Evolutionary conservation across 176 grass and related monocot species (phyloP).

Genomic region (Musa beccarii): DNA sequence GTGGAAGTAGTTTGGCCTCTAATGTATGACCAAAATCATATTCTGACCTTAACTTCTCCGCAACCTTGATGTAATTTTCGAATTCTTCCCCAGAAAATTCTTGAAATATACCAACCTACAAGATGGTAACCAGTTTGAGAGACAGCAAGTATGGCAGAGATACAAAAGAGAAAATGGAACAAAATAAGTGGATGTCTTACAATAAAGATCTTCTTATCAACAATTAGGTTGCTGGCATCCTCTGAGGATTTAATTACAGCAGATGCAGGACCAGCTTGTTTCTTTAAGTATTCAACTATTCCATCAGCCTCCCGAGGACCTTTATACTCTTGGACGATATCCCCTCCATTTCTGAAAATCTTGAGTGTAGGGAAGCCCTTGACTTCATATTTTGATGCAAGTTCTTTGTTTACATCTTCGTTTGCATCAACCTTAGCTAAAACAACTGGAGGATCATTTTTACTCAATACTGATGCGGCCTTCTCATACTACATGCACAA

Average conservation of each 20-base stretch:
- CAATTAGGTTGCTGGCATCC: slow-evolving; percentile 24
- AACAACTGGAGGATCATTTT: slow-evolving; percentile 31
- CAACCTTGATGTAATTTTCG: slow-evolving; percentile 57
- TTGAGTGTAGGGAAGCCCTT: slow-evolving; percentile 53
- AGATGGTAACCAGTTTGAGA: not conserved
- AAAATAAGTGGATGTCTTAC: slow-evolving; percentile 35
- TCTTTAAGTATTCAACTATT: slow-evolving; percentile 69
- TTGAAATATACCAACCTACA: slow-evolving; percentile 73
- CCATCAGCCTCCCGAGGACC: slow-evolving; percentile 59
- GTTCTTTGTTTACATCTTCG: slow-evolving; percentile 60
- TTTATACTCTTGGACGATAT: slow-evolving; percentile 28
- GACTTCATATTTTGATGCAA: slow-evolving; percentile 54
- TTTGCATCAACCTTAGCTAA: slow-evolving; percentile 63
- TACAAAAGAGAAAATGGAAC: not conserved
- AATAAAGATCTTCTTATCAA: slow-evolving; percentile 47
- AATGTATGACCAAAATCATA: slow-evolving; percentile 77
- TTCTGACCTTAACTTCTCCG: slow-evolving; percentile 52
- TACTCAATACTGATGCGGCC: slow-evolving; percentile 45
- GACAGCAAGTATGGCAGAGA: slow-evolving; percentile 6
- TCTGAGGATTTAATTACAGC: slow-evolving; percentile 43
- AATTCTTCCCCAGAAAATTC: slow-evolving; percentile 60
- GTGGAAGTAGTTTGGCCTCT: slow-evolving; percentile 52
- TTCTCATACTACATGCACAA: slow-evolving; percentile 67
- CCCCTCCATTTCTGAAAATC: slow-evolving; percentile 59
- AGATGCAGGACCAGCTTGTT: slow-evolving; percentile 57